Percentiles rank a stretch among this genome's conserved stretches.
phyloP scores from a whole-genome alignment of 441 rosid genomes.

The Rhodomyrtus psidioides region DNA sequence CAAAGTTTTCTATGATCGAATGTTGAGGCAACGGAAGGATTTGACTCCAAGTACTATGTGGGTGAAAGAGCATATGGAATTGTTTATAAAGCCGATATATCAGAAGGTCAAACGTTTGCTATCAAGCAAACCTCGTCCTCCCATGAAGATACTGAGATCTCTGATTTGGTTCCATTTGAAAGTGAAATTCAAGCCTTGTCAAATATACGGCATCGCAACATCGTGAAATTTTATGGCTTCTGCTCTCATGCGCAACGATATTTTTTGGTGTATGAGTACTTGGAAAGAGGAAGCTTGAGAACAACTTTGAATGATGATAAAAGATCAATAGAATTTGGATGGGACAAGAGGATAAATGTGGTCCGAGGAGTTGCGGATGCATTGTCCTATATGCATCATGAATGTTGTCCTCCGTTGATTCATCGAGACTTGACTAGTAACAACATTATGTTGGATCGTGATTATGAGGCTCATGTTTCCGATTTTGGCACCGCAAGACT shows the following conservation, averaged over 20 bases:
- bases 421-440: not conserved
- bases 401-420: not conserved
- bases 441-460: not conserved
- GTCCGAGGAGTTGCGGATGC: not conserved
- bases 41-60: too few species aligned
- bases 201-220: not conserved
- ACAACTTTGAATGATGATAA: not conserved
- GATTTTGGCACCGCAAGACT: not conserved
- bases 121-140: too few species aligned
- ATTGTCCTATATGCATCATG: not conserved
- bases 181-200: too few species aligned
- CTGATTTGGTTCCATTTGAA: too few species aligned
- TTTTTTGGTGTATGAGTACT: not conserved
- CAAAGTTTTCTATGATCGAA: too few species aligned
- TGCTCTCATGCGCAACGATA: fast-evolving
- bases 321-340: not conserved
- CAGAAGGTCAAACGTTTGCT: too few species aligned
- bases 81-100: too few species aligned
- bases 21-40: too few species aligned
- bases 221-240: not conserved
- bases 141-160: too few species aligned
- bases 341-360: not conserved
- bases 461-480: not conserved
- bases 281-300: not conserved
- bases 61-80: too few species aligned